Base-by-base conservation (phyloP, 2,329 filamentous ascomycete genomes). In the Neopestalotiopsis sp. region DNA sequence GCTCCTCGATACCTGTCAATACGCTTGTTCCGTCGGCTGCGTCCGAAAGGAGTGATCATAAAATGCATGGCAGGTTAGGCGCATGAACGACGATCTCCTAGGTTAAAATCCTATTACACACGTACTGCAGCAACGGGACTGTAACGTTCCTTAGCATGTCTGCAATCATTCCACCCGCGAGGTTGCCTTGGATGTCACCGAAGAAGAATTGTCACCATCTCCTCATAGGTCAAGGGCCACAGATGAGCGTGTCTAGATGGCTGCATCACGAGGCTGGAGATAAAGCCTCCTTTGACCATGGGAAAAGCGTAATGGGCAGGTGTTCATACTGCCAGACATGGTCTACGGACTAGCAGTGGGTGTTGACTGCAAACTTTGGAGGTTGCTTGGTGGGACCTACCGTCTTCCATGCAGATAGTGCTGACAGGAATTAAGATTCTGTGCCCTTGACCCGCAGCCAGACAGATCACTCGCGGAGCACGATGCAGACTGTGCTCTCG, bases 381-480 rank as follows among this genome's bases (percentile, higher is more conserved):
- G 14, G 45, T 20, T 52, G 45, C 45, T 20, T 7, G n/a, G 45
- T 52, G 45, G 45, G 45, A 17, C 7, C n/a, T 52, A 20, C 45
- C 45, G n/a, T 24, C 45, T 52, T 52, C 7, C 45, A 20, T 52
- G 45, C 45, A 52, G 45, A 52, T 52, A 52, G 45, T 52, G 45
- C 45, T 52, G 45, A 52, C 45, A 52, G 45, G 45, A 52, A 52
- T 52, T 52, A 52, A 52, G 45, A 52, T 52, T 52, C 45, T 17
- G 45, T 52, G 45, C 45, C 45, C n/a, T n/a, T 52, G 45, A 24
- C 45, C 45, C n/a, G 45, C 45, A 52, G 45, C 17, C 6, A 52
- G 45, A 52, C 17, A 52, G 14, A 49, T 24, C 45, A 52, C 45
- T 24, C 17, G 14, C 45, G n/a, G 45, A 38, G n/a, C 45, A 52